These are phyloP conservation scores for Thinopyrum elongatum DNA, from an alignment of 176 grass and related monocot species.

Conservation along the genomic window DNA sequence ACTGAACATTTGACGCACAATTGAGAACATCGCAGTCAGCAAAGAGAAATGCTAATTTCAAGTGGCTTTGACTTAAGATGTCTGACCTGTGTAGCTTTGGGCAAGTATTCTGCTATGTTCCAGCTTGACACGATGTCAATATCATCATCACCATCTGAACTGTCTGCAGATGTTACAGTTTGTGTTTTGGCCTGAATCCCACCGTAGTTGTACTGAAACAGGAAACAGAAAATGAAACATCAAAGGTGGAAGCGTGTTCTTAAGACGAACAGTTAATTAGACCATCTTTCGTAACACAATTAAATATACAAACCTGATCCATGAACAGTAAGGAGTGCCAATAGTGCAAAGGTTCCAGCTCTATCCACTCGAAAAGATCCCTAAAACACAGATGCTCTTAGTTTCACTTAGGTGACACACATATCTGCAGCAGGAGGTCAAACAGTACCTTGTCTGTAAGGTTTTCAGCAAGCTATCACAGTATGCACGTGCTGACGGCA, in stretches of 20 bases:
- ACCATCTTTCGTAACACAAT: background rate
- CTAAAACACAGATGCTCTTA: constrained; percentile 47
- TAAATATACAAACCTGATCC: constrained; percentile 74
- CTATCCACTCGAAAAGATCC: constrained; percentile 98
- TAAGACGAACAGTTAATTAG: background rate
- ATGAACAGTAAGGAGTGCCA: constrained; percentile 95
- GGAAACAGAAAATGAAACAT: constrained; percentile 32
- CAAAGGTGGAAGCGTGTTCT: constrained; percentile 7
- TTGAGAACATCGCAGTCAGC: background rate
- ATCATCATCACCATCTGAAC: constrained; percentile 51
- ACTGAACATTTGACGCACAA: background rate
- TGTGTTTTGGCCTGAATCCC: constrained; percentile 79
- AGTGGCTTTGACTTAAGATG: constrained; percentile 9
- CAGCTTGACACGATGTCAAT: constrained; percentile 90
- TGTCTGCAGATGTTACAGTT: constrained; percentile 18
- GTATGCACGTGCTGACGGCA: constrained; percentile 73
- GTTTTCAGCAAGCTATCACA: constrained; percentile 91
- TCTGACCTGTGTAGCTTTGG: constrained; percentile 78
- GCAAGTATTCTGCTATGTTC: constrained; percentile 90
- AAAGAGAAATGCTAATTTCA: constrained; percentile 2
- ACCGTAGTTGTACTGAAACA: constrained; percentile 88
- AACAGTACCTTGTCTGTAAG: constrained; percentile 83
- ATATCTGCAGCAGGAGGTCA: constrained; percentile 10
- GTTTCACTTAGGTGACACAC: background rate
- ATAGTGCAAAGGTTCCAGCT: constrained; percentile 90